These are phyloP conservation scores for Lichenothelia convexa DNA, from an alignment of 495 filamentous ascomycete species.

Conservation along the genomic window DNA sequence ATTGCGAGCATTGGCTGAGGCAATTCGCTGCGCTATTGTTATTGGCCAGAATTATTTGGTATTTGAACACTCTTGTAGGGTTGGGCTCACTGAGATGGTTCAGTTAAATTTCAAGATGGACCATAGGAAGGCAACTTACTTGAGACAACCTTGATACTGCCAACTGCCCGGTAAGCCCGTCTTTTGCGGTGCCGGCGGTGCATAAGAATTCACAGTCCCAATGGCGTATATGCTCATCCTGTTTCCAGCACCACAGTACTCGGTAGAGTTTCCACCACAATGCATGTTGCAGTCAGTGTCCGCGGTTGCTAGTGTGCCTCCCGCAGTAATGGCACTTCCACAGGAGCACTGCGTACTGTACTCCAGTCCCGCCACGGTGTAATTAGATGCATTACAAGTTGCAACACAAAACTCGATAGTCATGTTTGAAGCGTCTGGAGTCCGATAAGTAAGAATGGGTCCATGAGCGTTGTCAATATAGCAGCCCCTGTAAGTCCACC, in stretches of 20 bases:
- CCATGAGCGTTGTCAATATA: slow-evolving; percentile 4
- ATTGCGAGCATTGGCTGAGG: too few species aligned
- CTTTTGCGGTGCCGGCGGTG: too few species aligned
- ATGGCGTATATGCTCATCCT: slow-evolving; percentile 1
- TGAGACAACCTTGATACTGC: too few species aligned
- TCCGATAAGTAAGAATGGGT: slow-evolving; percentile 7
- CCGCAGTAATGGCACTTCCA: too few species aligned
- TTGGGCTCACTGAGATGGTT: too few species aligned
- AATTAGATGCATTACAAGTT: slow-evolving; percentile 17
- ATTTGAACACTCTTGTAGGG: too few species aligned
- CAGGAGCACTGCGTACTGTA: slow-evolving; percentile 10
- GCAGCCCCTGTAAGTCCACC: slow-evolving; percentile 5
- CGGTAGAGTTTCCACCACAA: not conserved
- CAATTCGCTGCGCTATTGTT: too few species aligned
- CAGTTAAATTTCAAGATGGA: too few species aligned
- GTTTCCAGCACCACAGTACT: not conserved
- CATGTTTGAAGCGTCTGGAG: slow-evolving; percentile 13
- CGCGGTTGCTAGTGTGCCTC: not conserved
- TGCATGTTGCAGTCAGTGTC: not conserved
- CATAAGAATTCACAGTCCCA: too few species aligned
- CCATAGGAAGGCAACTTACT: too few species aligned
- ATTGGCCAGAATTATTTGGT: too few species aligned
- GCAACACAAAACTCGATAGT: slow-evolving; percentile 9
- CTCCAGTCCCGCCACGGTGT: slow-evolving; percentile 9
- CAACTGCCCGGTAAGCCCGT: too few species aligned